Evolutionary conservation across 2,329 filamentous ascomycete species (phyloP).

Genomic region (Aureobasidium sp.): DNA sequence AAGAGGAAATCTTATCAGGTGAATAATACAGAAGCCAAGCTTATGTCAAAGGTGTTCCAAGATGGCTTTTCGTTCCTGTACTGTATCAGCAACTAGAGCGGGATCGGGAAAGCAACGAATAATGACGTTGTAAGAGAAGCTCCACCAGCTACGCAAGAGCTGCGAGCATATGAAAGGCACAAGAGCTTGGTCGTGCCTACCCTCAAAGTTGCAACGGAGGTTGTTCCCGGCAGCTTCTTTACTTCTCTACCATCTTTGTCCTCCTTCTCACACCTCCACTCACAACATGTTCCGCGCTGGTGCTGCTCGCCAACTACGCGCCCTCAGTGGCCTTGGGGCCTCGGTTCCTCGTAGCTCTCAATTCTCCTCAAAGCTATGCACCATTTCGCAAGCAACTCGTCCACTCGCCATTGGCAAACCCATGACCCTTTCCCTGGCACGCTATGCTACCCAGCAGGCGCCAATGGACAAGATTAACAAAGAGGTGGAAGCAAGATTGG

Average conservation of each 20-base stretch:
- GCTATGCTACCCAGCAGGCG: constrained; percentile 18
- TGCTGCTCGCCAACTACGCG: constrained; percentile 37
- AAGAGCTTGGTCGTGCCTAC: not conserved
- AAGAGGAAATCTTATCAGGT: not conserved
- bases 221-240: not conserved
- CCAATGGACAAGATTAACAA: constrained; percentile 45
- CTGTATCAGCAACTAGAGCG: not conserved
- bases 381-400: constrained; percentile 28
- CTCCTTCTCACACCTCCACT: not conserved
- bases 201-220: not conserved
- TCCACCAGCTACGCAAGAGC: constrained; percentile 4
- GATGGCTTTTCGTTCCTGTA: not conserved
- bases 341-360: constrained; percentile 21
- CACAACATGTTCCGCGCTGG: constrained; percentile 37
- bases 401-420: constrained; percentile 29
- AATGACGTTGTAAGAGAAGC: not conserved
- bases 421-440: constrained; percentile 23
- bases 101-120: not conserved
- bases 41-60: not conserved
- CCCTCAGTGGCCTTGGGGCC: constrained; percentile 27
- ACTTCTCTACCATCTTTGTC: not conserved
- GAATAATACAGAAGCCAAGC: not conserved
- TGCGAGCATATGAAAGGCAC: not conserved
- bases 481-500: constrained; percentile 50
- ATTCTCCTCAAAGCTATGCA: constrained; percentile 38